These are phyloP conservation scores for Hemisphaericaspora nanyangensis DNA, from an alignment of 805 yeast species.

Conservation along the genomic window DNA sequence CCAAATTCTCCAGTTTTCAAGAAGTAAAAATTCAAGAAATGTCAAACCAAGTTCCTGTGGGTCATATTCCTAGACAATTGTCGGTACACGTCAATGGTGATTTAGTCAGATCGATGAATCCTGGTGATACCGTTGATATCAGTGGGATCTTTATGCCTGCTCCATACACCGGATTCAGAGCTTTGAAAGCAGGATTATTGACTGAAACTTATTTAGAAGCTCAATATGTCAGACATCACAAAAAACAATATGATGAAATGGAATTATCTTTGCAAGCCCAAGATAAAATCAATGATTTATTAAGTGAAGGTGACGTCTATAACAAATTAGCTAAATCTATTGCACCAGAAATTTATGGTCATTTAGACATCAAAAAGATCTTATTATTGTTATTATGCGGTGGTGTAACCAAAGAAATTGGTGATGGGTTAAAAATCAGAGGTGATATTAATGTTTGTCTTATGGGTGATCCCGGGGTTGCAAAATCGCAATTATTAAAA, in stretches of 20 bases:
- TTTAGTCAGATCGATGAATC: constrained; percentile 78
- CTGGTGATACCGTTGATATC: constrained; percentile 94
- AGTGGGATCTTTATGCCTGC: constrained; percentile 90
- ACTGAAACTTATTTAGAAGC: constrained; percentile 94
- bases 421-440: constrained; percentile 95
- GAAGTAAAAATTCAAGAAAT: constrained; percentile 93
- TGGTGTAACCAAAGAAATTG: constrained; percentile 91
- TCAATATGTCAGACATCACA: constrained; percentile 81
- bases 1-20: constrained; percentile 92
- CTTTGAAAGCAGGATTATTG: constrained; percentile 84
- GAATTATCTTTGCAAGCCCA: constrained; percentile 56
- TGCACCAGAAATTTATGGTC: constrained; percentile 98
- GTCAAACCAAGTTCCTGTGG: constrained; percentile 95
- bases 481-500: constrained; percentile 92
- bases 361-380: constrained; percentile 89
- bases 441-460: constrained; percentile 94
- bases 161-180: constrained; percentile 94
- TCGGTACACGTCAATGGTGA: constrained; percentile 89
- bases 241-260: constrained; percentile 73
- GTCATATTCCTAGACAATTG: constrained; percentile 90
- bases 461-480: constrained; percentile 99
- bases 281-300: constrained; percentile 51
- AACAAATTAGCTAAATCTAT: constrained; percentile 79
- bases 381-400: constrained; percentile 81
- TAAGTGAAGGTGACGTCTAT: constrained; percentile 66